phyloP scores from a whole-genome alignment of 1,284 basidiomycete species.

The Rhodotorula sp. region DNA sequence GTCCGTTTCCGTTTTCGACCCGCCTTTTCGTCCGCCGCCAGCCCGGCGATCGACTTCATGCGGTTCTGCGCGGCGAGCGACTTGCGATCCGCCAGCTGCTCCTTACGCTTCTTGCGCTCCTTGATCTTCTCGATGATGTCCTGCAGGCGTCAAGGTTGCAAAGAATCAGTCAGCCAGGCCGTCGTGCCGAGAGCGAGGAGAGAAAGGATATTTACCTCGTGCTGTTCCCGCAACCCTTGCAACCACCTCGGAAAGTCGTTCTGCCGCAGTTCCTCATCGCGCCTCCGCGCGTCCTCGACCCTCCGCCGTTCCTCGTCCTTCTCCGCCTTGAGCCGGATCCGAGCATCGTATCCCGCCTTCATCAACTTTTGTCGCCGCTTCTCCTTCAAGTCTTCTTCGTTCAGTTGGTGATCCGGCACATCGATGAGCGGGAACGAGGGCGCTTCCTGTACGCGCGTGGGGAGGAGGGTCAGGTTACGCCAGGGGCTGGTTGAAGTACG shows the following conservation, averaged over 20 bases:
- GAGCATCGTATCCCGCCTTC: constrained; percentile 93
- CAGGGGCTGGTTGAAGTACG: neutral
- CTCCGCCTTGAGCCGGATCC: constrained; percentile 78
- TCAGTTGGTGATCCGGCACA: constrained; percentile 86
- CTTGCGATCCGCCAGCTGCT: constrained; percentile 84
- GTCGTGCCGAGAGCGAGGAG: no score
- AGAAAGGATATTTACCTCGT: constrained; percentile 60
- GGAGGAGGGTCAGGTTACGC: neutral
- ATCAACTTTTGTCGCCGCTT: constrained; percentile 89
- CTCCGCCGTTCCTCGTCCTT: constrained; percentile 81
- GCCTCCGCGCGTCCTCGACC: constrained; percentile 56
- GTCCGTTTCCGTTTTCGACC: constrained; percentile 57
- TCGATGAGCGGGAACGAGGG: constrained; percentile 84
- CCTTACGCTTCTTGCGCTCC: constrained; percentile 74
- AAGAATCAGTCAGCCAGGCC: no score
- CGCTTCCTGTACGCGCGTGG: constrained; percentile 64
- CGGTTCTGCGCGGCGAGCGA: constrained; percentile 91
- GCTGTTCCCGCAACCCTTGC: constrained; percentile 65
- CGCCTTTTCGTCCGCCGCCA: constrained; percentile 77
- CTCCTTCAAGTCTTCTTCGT: constrained; percentile 90
- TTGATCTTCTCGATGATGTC: constrained; percentile 78
- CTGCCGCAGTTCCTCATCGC: constrained; percentile 75
- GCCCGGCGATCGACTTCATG: constrained; percentile 93
- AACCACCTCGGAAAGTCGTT: constrained; percentile 72
- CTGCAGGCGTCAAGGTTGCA: constrained; percentile 51